Evolutionary conservation across 208 protist species (phyloP).

Genomic region (Trypanosoma lewisi): DNA sequence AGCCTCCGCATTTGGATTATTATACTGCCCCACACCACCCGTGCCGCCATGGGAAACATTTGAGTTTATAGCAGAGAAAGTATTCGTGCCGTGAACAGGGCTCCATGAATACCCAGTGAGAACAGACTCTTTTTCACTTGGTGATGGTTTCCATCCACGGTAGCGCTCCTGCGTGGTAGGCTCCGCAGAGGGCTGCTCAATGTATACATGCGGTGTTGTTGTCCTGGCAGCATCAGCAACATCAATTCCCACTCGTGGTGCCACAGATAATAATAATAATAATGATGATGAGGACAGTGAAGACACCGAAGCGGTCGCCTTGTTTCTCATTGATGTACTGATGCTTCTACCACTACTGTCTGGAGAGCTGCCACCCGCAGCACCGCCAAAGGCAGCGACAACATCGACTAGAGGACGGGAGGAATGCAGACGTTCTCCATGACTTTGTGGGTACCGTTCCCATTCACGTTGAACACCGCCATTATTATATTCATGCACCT

Average conservation of each 20-base stretch:
- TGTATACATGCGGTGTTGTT: slow-evolving; percentile 1
- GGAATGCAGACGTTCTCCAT: not conserved
- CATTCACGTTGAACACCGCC: not conserved
- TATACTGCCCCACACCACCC: slow-evolving; percentile 3
- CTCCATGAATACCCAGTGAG: not conserved
- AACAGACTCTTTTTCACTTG: not conserved
- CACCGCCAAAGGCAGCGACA: slow-evolving; percentile 3
- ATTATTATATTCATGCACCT: not conserved
- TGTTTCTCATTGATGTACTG: not conserved
- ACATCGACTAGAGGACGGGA: slow-evolving; percentile 9
- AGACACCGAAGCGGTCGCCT: not conserved
- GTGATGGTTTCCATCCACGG: not conserved
- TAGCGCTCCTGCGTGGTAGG: not conserved
- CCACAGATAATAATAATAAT: too few species aligned
- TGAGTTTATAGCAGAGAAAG: slow-evolving; percentile 3
- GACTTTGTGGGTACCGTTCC: not conserved
- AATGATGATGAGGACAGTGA: not conserved
- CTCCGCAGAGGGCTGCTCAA: slow-evolving; percentile 3
- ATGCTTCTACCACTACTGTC: not conserved
- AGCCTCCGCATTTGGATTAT: slow-evolving; percentile 7
- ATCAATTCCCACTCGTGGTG: not conserved
- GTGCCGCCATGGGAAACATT: not conserved
- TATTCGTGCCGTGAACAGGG: not conserved
- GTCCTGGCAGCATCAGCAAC: not conserved
- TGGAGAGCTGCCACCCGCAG: not conserved